Evolutionary conservation across 495 filamentous ascomycete species (phyloP).

Genomic region (Rostrohypoxylon terebratum): DNA sequence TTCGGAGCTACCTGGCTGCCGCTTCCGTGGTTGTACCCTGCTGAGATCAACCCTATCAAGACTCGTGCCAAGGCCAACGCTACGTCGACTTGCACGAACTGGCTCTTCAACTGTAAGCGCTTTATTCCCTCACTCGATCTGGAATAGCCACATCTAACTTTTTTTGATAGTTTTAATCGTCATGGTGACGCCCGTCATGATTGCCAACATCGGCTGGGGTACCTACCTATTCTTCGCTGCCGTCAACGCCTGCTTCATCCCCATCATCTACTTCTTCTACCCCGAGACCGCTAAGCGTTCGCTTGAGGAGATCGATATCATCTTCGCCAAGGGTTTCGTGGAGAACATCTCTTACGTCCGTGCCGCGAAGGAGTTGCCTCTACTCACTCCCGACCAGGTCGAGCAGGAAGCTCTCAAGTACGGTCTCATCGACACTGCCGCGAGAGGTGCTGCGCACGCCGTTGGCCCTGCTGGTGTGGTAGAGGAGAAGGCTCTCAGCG

Average conservation of each 20-base stretch:
- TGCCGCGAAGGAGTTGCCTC: slow-evolving; percentile 76
- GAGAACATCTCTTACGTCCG: slow-evolving; percentile 82
- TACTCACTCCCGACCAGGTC: slow-evolving; percentile 71
- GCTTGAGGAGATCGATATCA: slow-evolving; percentile 82
- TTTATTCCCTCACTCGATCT: background rate
- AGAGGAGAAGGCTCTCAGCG: slow-evolving; percentile 43
- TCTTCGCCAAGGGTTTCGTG: slow-evolving; percentile 72
- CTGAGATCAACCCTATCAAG: slow-evolving; percentile 74
- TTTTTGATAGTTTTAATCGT: slow-evolving; percentile 64
- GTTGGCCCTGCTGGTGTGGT: slow-evolving; percentile 35
- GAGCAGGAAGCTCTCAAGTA: slow-evolving; percentile 72
- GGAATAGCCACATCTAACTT: slow-evolving; percentile 24
- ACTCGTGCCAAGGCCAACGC: slow-evolving; percentile 82
- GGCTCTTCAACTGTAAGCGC: slow-evolving; percentile 76
- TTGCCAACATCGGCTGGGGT: slow-evolving; percentile 74
- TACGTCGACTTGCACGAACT: slow-evolving; percentile 79
- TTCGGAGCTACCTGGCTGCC: slow-evolving; percentile 77
- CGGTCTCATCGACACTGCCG: slow-evolving; percentile 61
- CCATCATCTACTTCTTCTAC: slow-evolving; percentile 81
- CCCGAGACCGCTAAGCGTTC: slow-evolving; percentile 77
- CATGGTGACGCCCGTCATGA: slow-evolving; percentile 83
- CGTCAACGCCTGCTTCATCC: slow-evolving; percentile 77
- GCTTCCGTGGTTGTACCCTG: slow-evolving; percentile 65
- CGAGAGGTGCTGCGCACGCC: slow-evolving; percentile 36
- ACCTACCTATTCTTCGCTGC: slow-evolving; percentile 84